These are phyloP conservation scores for Hymenoscyphus albidus DNA, from an alignment of 2,329 filamentous ascomycete species.

Conservation along the genomic window DNA sequence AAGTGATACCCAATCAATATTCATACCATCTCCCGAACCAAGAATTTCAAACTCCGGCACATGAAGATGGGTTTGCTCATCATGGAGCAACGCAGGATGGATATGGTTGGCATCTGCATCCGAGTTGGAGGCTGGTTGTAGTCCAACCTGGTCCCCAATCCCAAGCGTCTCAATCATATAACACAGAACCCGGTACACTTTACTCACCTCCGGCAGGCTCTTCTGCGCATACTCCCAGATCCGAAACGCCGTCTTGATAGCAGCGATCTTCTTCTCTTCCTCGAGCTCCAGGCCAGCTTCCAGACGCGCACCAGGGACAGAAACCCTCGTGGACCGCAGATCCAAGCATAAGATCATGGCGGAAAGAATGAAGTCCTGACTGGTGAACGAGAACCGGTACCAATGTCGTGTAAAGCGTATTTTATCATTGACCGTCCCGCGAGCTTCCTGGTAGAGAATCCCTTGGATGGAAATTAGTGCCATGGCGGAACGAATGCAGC, in stretches of 20 bases:
- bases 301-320: constrained; percentile 1
- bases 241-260: constrained; percentile 16
- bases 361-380: constrained; percentile 14
- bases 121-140: not conserved
- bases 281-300: not conserved
- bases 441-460: constrained; percentile 9
- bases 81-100: not conserved
- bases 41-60: constrained; percentile 2
- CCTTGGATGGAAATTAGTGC: constrained; percentile 12
- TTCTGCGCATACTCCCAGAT: constrained; percentile 18
- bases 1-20: constrained; percentile 31
- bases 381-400: constrained; percentile 13
- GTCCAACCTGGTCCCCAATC: constrained; percentile 6
- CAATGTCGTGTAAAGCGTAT: constrained; percentile 7
- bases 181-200: constrained; percentile 21
- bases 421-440: not conserved
- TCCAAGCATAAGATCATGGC: constrained; percentile 22
- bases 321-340: constrained; percentile 13
- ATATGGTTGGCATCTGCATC: not conserved
- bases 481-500: constrained; percentile 27
- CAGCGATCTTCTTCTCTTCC: constrained; percentile 1
- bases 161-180: constrained; percentile 20
- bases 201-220: constrained; percentile 16
- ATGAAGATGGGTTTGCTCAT: not conserved
- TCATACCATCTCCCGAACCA: constrained; percentile 19